Evolutionary conservation across 805 yeast species (phyloP).

Genomic region (Saccharomyces mikatae): DNA sequence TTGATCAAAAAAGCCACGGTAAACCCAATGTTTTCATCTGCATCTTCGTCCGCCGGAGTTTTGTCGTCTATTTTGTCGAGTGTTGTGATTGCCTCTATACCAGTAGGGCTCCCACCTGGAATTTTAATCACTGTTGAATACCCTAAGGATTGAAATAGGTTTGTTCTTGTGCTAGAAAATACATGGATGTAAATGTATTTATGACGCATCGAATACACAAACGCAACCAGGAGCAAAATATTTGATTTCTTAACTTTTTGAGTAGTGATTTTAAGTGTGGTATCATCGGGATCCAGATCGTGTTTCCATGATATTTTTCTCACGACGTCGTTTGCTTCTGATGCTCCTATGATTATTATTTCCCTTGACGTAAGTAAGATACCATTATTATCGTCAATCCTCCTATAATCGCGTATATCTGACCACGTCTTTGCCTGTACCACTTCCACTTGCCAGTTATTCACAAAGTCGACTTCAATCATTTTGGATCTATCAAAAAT

Average conservation of each 20-base stretch:
- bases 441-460: slow-evolving; percentile 29
- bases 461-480: slow-evolving; percentile 26
- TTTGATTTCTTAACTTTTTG: slow-evolving; percentile 13
- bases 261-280: slow-evolving; percentile 38
- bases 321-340: slow-evolving; percentile 27
- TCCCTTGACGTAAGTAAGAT: slow-evolving; percentile 62
- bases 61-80: not conserved
- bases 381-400: slow-evolving; percentile 31
- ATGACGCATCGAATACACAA: slow-evolving; percentile 16
- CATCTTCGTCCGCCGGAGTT: not conserved
- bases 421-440: slow-evolving; percentile 50
- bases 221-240: slow-evolving; percentile 7
- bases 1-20: not conserved
- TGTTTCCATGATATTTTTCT: slow-evolving; percentile 70
- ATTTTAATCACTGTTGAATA: slow-evolving; percentile 12
- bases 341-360: slow-evolving; percentile 42
- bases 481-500: slow-evolving; percentile 40
- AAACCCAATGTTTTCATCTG: not conserved
- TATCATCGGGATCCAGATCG: slow-evolving; percentile 46
- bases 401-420: slow-evolving; percentile 37
- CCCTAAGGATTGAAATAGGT: slow-evolving; percentile 11
- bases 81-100: slow-evolving; percentile 6
- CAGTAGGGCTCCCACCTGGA: slow-evolving; percentile 6
- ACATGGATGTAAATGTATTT: slow-evolving; percentile 16
- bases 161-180: slow-evolving; percentile 7